A percentile compares a stretch with the other conserved stretches of the same genome.
Conservation (phyloP, 768 basidiomycete species). For the Dictyophora rubrovolvata region DNA sequence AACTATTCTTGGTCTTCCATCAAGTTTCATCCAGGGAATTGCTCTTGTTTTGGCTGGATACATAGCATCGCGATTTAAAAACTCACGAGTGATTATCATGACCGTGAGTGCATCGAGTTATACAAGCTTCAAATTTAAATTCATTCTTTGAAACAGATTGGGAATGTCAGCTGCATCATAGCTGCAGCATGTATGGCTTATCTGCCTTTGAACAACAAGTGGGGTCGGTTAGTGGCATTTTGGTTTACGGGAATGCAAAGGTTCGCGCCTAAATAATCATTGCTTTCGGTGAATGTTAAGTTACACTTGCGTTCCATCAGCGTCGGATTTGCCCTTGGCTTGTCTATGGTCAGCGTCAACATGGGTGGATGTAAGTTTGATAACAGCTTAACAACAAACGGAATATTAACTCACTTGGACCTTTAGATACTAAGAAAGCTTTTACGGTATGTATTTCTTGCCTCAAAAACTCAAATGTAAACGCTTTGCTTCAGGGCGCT, state of each 20-base stretch:
- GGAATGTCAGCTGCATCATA: conserved; percentile 24
- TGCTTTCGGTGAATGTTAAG: conserved; percentile 9
- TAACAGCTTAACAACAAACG: conserved; percentile 6
- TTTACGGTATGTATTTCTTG: not conserved
- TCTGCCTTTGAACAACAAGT: conserved; percentile 17
- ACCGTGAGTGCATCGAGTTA: not conserved
- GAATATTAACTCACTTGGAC: not conserved
- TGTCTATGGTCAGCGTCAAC: conserved; percentile 15
- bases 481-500: not conserved
- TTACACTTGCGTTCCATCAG: conserved; percentile 6
- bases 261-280: not conserved
- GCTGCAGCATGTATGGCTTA: conserved; percentile 21
- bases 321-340: conserved; percentile 12
- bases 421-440: conserved; percentile 7
- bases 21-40: conserved; percentile 14
- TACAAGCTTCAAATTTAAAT: not conserved
- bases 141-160: not conserved
- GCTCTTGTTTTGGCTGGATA: conserved; percentile 13
- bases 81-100: conserved; percentile 1
- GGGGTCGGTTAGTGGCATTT: conserved; percentile 22
- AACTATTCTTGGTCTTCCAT: conserved; percentile 16
- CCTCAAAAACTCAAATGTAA: not conserved
- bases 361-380: conserved; percentile 19
- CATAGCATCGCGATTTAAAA: conserved; percentile 14
- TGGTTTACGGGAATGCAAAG: conserved; percentile 18